Conservation (phyloP, 352 stramenopile species). For the Phytophthora constricta region DNA sequence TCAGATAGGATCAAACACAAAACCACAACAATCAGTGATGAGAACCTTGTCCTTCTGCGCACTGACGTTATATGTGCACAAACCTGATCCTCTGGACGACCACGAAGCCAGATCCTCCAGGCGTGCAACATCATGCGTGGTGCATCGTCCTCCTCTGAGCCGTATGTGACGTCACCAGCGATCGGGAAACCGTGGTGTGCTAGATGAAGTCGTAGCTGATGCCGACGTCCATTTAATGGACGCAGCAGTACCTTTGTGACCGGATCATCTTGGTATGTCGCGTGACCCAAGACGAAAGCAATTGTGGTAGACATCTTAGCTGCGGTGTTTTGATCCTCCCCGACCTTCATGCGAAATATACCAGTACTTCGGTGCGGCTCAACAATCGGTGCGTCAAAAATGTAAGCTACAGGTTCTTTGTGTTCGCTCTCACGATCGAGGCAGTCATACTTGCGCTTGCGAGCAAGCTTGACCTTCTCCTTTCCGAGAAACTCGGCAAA, state of each 20-base stretch:
- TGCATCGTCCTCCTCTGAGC: slow-evolving; percentile 58
- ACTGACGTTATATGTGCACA: not conserved
- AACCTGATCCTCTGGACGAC: slow-evolving; percentile 48
- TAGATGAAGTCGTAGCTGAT: slow-evolving; percentile 87
- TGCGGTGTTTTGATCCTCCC: slow-evolving; percentile 30
- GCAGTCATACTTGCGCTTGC: slow-evolving; percentile 63
- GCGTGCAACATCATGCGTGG: slow-evolving; percentile 88
- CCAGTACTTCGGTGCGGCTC: slow-evolving; percentile 56
- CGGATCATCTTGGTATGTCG: slow-evolving; percentile 49
- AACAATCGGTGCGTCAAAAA: slow-evolving; percentile 80
- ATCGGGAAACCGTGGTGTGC: slow-evolving; percentile 81
- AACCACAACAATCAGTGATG: slow-evolving; percentile 2
- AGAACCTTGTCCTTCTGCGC: not conserved
- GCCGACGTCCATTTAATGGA: slow-evolving; percentile 78
- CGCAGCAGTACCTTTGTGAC: slow-evolving; percentile 87
- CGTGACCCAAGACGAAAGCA: slow-evolving; percentile 79
- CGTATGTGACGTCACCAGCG: slow-evolving; percentile 79
- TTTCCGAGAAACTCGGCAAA: slow-evolving; percentile 59
- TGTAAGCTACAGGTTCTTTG: slow-evolving; percentile 68
- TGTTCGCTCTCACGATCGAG: slow-evolving; percentile 29
- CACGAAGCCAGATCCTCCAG: slow-evolving; percentile 81
- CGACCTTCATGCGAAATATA: slow-evolving; percentile 77
- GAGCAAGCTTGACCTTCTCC: slow-evolving; percentile 49
- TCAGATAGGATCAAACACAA: slow-evolving; percentile 26
- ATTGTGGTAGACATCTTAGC: slow-evolving; percentile 76